A percentile compares a stretch with the other conserved stretches of the same genome.
Conservation (phyloP, 2,329 filamentous ascomycete species). For the Alternaria alternata region DNA sequence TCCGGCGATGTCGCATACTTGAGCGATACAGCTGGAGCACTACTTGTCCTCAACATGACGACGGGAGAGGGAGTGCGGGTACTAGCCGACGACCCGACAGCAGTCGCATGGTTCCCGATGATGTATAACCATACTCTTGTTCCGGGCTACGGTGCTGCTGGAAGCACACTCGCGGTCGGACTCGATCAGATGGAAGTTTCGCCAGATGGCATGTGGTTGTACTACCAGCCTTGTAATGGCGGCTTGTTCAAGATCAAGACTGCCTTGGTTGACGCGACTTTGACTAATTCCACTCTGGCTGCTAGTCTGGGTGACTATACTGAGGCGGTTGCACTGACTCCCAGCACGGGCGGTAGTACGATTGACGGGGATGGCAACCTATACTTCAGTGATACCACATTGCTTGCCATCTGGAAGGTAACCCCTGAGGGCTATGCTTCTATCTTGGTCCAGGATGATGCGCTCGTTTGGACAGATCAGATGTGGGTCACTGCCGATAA, state of each 20-base stretch:
- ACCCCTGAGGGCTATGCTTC: neutral
- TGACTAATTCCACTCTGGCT: neutral
- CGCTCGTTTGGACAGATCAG: neutral
- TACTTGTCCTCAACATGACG: neutral
- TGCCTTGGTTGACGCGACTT: neutral
- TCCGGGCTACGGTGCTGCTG: neutral
- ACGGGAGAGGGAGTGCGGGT: neutral
- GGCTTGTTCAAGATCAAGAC: neutral
- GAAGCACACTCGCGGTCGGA: neutral
- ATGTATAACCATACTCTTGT: neutral
- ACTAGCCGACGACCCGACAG: neutral
- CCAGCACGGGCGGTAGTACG: neutral
- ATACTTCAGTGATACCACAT: neutral
- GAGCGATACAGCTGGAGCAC: neutral
- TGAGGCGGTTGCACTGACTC: neutral
- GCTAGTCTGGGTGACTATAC: neutral
- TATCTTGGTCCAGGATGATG: neutral
- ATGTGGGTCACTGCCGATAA: neutral
- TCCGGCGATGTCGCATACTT: neutral
- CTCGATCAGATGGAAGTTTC: neutral
- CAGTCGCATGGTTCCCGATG: neutral
- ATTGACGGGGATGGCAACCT: neutral
- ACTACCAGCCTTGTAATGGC: neutral
- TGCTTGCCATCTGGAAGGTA: neutral
- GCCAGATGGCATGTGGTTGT: neutral